Conservation (phyloP, 495 filamentous ascomycete genomes). For the Hypoxylon fragiforme region DNA sequence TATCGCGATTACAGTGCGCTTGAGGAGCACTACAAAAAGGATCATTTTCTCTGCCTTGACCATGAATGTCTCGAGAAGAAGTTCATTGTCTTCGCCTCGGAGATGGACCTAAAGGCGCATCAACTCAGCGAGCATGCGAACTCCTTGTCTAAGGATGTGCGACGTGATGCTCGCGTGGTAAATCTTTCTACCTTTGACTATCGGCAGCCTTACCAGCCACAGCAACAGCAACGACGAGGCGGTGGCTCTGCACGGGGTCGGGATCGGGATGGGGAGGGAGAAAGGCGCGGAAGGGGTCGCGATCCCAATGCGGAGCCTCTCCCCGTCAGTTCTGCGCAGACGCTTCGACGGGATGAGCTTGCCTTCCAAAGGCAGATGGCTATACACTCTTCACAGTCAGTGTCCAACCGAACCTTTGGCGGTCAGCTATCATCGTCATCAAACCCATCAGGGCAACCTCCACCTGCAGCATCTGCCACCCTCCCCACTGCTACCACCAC, state of each 20-base stretch:
- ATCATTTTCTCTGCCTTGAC: constrained; percentile 85
- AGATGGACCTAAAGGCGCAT: constrained; percentile 91
- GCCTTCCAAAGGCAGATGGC: constrained; percentile 94
- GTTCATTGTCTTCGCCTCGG: constrained; percentile 93
- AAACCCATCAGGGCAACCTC: constrained; percentile 7
- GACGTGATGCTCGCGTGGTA: constrained; percentile 81
- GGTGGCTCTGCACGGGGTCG: constrained; percentile 45
- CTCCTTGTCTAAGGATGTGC: constrained; percentile 77
- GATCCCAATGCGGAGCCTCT: constrained; percentile 75
- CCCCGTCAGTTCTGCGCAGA: constrained; percentile 77
- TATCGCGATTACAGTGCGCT: constrained; percentile 84
- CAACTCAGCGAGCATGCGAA: constrained; percentile 77
- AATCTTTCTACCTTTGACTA: constrained; percentile 86
- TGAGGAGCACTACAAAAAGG: constrained; percentile 80
- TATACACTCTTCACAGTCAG: constrained; percentile 81
- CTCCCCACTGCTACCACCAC: constrained; percentile 19
- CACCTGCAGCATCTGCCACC: constrained; percentile 7
- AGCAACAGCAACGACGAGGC: constrained; percentile 63
- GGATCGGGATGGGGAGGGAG: constrained; percentile 38
- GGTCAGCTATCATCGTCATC: constrained; percentile 64
- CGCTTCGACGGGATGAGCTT: constrained; percentile 81
- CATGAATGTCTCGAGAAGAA: constrained; percentile 93
- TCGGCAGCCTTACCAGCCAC: constrained; percentile 68
- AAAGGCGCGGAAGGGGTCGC: constrained; percentile 54
- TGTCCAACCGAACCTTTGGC: constrained; percentile 77